Evolutionary conservation across 371 early-diverging fungal species (phyloP).

Genomic region (Rhizopus sp.): DNA sequence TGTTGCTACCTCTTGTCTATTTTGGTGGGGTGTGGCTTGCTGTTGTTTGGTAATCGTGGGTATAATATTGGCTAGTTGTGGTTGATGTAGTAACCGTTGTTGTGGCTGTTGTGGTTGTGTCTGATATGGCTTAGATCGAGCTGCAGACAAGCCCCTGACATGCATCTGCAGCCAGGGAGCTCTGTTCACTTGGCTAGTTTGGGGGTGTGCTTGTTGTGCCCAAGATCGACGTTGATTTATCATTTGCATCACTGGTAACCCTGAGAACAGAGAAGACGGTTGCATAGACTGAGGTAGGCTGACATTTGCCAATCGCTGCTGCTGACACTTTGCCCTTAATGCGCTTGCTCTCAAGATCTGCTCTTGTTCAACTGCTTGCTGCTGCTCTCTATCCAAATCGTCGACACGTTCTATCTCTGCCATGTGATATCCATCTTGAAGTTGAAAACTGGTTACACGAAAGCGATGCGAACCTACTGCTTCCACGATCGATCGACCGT

Average conservation of each 20-base stretch:
- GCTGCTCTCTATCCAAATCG: slow-evolving; percentile 37
- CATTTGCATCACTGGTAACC: background rate
- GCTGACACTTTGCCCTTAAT: slow-evolving; percentile 17
- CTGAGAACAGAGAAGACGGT: background rate
- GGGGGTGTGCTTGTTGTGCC: slow-evolving; percentile 40
- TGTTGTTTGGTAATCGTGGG: background rate
- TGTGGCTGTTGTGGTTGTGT: background rate
- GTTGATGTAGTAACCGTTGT: slow-evolving; percentile 3
- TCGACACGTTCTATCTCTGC: slow-evolving; percentile 51
- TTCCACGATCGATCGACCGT: slow-evolving; percentile 48
- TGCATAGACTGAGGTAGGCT: background rate
- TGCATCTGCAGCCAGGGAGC: slow-evolving; percentile 40
- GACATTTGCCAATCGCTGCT: slow-evolving; percentile 9
- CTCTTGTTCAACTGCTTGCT: slow-evolving; percentile 26
- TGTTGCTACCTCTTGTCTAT: slow-evolving; percentile 20
- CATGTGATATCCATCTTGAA: slow-evolving; percentile 42
- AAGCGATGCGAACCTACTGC: slow-evolving; percentile 43
- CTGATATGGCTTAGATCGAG: slow-evolving; percentile 11
- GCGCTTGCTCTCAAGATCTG: slow-evolving; percentile 29
- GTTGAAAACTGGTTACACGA: slow-evolving; percentile 20
- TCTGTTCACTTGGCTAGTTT: slow-evolving; percentile 23
- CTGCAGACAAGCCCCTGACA: slow-evolving; percentile 22
- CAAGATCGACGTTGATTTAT: slow-evolving; percentile 26
- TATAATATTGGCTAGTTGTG: background rate
- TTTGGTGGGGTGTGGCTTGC: slow-evolving; percentile 2